A percentile compares a stretch with the other conserved stretches of the same genome.
Conservation (phyloP, 2,329 filamentous ascomycete species). For the Intubia oerlemansii region DNA sequence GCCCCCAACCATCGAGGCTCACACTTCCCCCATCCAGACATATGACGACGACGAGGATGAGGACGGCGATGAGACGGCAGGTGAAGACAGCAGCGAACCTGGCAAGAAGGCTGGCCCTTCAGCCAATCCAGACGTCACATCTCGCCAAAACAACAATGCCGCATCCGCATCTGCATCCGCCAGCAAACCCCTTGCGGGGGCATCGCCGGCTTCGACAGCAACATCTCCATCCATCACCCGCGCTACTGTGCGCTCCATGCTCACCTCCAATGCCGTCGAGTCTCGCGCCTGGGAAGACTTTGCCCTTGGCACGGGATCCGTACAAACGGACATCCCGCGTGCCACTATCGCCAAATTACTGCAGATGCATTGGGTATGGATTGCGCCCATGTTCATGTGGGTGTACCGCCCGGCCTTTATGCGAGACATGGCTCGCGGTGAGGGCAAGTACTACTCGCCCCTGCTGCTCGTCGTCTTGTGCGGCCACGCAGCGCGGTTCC, state of each 20-base stretch:
- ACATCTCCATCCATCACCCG: too few species aligned
- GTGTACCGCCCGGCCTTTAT: constrained; percentile 12
- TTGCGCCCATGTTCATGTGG: constrained; percentile 12
- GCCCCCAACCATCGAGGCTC: constrained; percentile 6
- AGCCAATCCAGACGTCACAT: too few species aligned
- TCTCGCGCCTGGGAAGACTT: constrained; percentile 10
- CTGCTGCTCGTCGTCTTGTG: constrained; percentile 11
- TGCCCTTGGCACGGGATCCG: constrained; percentile 10
- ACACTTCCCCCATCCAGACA: constrained; percentile 4
- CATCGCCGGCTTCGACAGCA: too few species aligned
- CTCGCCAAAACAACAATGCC: too few species aligned
- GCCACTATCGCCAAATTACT: constrained; percentile 8
- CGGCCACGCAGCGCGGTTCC: constrained; percentile 10
- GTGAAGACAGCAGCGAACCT: too few species aligned
- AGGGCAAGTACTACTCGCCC: constrained; percentile 10
- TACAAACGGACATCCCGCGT: constrained; percentile 8
- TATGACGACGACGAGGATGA: constrained; percentile 6
- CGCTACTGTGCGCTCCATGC: constrained; percentile 7
- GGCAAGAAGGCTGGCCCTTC: too few species aligned
- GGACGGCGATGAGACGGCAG: too few species aligned
- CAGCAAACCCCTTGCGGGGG: too few species aligned
- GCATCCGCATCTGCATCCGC: too few species aligned
- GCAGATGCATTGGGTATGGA: constrained; percentile 10
- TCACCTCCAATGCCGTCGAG: constrained; percentile 9
- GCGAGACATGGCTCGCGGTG: constrained; percentile 12